A percentile compares a stretch with the other conserved stretches of the same genome.
Conservation (phyloP, 805 yeast genomes). For the Millerozyma miso region DNA sequence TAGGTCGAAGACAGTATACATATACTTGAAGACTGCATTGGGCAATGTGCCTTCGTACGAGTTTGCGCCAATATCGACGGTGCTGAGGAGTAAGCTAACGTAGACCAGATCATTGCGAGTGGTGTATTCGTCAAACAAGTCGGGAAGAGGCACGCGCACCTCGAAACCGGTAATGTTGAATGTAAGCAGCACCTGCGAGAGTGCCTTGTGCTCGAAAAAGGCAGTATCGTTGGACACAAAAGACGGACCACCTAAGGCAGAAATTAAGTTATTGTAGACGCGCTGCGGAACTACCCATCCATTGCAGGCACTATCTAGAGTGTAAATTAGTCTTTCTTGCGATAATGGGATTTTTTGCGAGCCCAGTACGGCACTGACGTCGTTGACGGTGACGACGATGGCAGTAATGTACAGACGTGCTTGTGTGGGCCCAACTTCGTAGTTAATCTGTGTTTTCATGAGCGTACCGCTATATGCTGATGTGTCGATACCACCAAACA, state of each 20-base stretch:
- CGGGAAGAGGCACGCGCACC: slow-evolving; percentile 9
- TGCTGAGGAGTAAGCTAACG: slow-evolving; percentile 7
- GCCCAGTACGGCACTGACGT: slow-evolving; percentile 5
- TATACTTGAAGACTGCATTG: slow-evolving; percentile 13
- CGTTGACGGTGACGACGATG: slow-evolving; percentile 11
- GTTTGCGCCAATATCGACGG: slow-evolving; percentile 10
- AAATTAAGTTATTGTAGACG: slow-evolving; percentile 10
- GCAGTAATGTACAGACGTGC: slow-evolving; percentile 6
- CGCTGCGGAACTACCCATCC: slow-evolving; percentile 12
- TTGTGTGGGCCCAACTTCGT: slow-evolving; percentile 9
- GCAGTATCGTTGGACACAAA: slow-evolving; percentile 2
- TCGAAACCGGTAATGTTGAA: slow-evolving; percentile 11
- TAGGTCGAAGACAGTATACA: slow-evolving; percentile 15
- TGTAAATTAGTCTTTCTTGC: slow-evolving; percentile 10
- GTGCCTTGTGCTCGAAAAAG: slow-evolving; percentile 5
- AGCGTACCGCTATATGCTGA: slow-evolving; percentile 23
- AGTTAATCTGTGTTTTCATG: slow-evolving; percentile 10
- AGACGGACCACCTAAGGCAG: slow-evolving; percentile 7
- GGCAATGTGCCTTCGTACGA: slow-evolving; percentile 14
- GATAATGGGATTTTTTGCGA: slow-evolving; percentile 5
- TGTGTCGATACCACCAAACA: slow-evolving; percentile 33
- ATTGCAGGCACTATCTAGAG: slow-evolving; percentile 16
- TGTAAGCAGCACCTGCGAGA: slow-evolving; percentile 2
- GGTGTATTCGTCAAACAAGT: slow-evolving; percentile 9
- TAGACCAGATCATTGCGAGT: slow-evolving; percentile 8